A percentile compares a stretch with the other conserved stretches of the same genome.
Conservation (phyloP, 192 early-diverging fungal species). For the Bifiguratus adelaidae region DNA sequence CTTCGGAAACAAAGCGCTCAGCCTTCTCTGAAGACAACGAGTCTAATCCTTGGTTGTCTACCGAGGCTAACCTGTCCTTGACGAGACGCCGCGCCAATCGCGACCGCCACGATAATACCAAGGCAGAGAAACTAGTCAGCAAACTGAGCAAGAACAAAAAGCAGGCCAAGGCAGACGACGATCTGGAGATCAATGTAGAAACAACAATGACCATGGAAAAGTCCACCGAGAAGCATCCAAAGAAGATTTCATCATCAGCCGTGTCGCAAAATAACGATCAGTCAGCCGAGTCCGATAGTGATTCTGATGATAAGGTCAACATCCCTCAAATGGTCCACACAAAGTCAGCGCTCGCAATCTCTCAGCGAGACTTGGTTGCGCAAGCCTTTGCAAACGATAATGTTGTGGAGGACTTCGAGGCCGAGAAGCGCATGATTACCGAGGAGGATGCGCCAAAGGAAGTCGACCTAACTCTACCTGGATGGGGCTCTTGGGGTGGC, state of each 20-base stretch:
- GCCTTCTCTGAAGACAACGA: slow-evolving; percentile 20
- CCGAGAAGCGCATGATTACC: slow-evolving; percentile 62
- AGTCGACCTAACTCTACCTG: slow-evolving; percentile 78
- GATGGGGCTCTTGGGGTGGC: slow-evolving; percentile 88
- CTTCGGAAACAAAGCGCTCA: no score
- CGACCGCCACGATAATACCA: slow-evolving; percentile 30
- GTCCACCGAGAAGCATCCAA: slow-evolving; percentile 13
- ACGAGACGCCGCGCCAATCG: slow-evolving; percentile 44
- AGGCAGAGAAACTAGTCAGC: slow-evolving; percentile 52
- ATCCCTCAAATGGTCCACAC: slow-evolving; percentile 42
- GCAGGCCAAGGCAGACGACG: slow-evolving; percentile 25
- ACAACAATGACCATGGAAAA: slow-evolving; percentile 46
- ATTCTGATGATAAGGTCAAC: slow-evolving; percentile 15
- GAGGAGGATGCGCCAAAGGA: slow-evolving; percentile 72
- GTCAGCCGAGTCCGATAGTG: slow-evolving; percentile 19
- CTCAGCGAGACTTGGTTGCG: slow-evolving; percentile 76
- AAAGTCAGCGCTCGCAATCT: slow-evolving; percentile 41
- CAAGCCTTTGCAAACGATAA: slow-evolving; percentile 95
- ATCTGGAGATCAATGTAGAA: slow-evolving; percentile 60
- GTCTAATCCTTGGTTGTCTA: slow-evolving; percentile 73
- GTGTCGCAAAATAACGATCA: slow-evolving; percentile 6
- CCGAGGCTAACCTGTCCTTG: slow-evolving; percentile 34
- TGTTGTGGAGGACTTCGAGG: slow-evolving; percentile 83
- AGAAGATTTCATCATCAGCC: background rate
- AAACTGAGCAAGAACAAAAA: slow-evolving; percentile 53